phyloP scores from a whole-genome alignment of 2,329 filamentous ascomycete genomes.

The Cladobotryum mycophilum region DNA sequence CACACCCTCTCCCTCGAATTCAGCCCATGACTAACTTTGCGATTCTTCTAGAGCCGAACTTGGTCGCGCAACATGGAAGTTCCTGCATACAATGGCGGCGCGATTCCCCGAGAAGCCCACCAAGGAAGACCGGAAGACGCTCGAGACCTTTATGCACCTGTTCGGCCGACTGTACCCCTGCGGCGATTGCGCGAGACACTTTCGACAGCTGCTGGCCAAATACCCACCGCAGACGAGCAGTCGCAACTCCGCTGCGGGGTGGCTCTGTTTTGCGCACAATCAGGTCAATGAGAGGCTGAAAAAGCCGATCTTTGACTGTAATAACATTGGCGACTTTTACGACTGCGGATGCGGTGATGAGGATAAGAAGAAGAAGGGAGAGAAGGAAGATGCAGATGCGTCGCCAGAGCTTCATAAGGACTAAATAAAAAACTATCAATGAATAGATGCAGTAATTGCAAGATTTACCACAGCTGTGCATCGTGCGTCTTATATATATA shows the following conservation, averaged over 20 bases:
- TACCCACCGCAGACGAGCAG: conserved; percentile 61
- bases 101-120: conserved; percentile 61
- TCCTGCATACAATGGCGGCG: conserved; percentile 65
- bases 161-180: conserved; percentile 66
- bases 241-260: conserved; percentile 57
- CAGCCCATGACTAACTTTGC: not conserved
- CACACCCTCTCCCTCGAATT: not conserved
- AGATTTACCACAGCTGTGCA: not conserved
- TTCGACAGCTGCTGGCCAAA: conserved; percentile 54
- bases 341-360: conserved; percentile 68
- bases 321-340: conserved; percentile 63
- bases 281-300: conserved; percentile 58
- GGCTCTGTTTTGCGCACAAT: conserved; percentile 64
- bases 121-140: conserved; percentile 52
- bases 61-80: conserved; percentile 62
- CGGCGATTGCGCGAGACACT: conserved; percentile 63
- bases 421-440: conserved; percentile 21
- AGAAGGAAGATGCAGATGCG: conserved; percentile 18
- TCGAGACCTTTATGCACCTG: conserved; percentile 59
- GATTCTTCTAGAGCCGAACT: conserved; percentile 48
- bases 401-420: conserved; percentile 3
- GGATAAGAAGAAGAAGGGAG: conserved; percentile 36
- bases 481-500: no score
- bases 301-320: conserved; percentile 59
- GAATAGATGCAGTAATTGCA: conserved; percentile 2